Evolutionary conservation across 805 yeast genomes (phyloP).

Genomic region (Saccharomycopsis olivae): DNA sequence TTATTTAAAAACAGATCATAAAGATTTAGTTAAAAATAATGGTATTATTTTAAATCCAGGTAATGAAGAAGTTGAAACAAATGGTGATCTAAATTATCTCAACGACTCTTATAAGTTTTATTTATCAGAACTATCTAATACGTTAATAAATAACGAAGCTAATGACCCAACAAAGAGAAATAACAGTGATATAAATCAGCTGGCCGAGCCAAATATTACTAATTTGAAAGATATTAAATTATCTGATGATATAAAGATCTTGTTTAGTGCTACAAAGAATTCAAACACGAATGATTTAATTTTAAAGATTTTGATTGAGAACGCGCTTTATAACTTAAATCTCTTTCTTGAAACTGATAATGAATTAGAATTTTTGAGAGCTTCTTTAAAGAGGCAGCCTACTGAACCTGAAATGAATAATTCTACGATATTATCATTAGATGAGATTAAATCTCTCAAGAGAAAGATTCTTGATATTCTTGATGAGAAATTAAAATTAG

Average conservation of each 20-base stretch:
- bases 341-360: conserved; percentile 10
- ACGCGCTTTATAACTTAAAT: conserved; percentile 27
- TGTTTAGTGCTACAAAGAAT: conserved; percentile 16
- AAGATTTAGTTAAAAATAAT: conserved; percentile 6
- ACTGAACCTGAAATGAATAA: neutral
- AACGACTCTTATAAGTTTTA: conserved; percentile 18
- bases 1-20: conserved; percentile 12
- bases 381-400: conserved; percentile 3
- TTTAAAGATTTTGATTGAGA: conserved; percentile 34
- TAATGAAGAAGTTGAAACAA: too few species aligned
- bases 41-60: conserved; percentile 7
- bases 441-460: conserved; percentile 17
- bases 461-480: neutral
- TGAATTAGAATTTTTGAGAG: conserved; percentile 7
- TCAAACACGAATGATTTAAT: conserved; percentile 18
- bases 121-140: conserved; percentile 14
- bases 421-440: conserved; percentile 13
- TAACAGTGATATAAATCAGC: neutral
- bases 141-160: conserved; percentile 9
- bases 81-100: conserved; percentile 9
- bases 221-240: conserved; percentile 14
- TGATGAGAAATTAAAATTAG: conserved; percentile 3
- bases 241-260: conserved; percentile 12
- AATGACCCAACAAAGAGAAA: too few species aligned
- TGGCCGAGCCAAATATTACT: neutral